Evolutionary conservation across 345 rosid species (phyloP), one percentile per base, ranked within the genome.

Genomic region (Physaria fendleri): DNA sequence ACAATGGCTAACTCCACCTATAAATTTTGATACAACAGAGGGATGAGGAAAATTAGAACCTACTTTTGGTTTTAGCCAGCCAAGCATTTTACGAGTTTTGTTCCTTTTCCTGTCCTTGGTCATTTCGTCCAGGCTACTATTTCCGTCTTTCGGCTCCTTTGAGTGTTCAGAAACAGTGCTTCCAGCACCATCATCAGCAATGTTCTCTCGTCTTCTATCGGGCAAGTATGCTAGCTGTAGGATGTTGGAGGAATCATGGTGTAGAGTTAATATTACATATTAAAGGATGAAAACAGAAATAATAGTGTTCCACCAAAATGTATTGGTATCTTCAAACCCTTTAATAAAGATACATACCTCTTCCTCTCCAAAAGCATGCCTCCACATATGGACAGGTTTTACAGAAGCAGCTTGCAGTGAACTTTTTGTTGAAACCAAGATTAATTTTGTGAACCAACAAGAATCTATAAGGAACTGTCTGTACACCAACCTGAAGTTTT

Each of bases 391-490:
- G 70, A 64, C 72, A 47, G 96, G 81, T 61, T 76, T 75, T 43
- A 83, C 89, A 63, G 71, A 64, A 72, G 81, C 42, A 59, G 79
- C 80, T 66, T 93, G 97, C 43, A 87, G 74, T 7, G 93, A 61
- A 76, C 84, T 84, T 73, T 94, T 94, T 52, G 99, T 81, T 65
- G 99, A 94, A 66, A 94, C 99, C 72, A 94, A 93, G 69, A 94
- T 94, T 35, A 94, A 89, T 74, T 94, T 94, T 28, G 99, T 94
- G n/a, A n/a, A n/a, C n/a, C 44, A 11, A 48, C 44, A 62, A 39
- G 53, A 47, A 62, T 8, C 34, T 32, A 8, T n/a, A 28, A 27
- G n/a, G 44, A 46, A 55, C 22, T 55, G 39, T 55, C 59, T 38
- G 52, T 32, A 42, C 22, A 63, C 68, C 62, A 67, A 94, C 99